phyloP scores from a whole-genome alignment of 2,329 filamentous ascomycete species.

The Phoma sp. region DNA sequence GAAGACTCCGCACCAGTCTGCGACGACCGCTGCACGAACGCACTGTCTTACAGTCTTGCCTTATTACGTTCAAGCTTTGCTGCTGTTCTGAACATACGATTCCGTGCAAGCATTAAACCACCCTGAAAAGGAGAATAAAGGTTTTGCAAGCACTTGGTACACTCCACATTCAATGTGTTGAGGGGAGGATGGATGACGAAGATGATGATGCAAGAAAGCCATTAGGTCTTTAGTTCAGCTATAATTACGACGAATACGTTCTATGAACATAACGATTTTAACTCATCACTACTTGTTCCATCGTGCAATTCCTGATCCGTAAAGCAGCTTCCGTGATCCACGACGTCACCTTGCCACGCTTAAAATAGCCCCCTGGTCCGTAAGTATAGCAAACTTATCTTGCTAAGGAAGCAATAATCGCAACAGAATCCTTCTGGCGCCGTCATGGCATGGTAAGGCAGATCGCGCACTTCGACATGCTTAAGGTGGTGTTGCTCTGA shows the following conservation, averaged over 20 bases:
- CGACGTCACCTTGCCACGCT: constrained; percentile 19
- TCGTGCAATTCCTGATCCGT: constrained; percentile 10
- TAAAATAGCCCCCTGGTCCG: constrained; percentile 3
- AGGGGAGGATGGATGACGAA: constrained; percentile 20
- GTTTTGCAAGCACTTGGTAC: constrained; percentile 14
- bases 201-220: constrained; percentile 13
- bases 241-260: neutral
- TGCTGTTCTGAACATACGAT: constrained; percentile 27
- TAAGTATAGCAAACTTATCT: neutral
- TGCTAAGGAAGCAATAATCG: too few relatives aligned
- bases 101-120: constrained; percentile 14
- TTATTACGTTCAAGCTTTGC: constrained; percentile 35
- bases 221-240: constrained; percentile 5
- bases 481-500: constrained; percentile 14
- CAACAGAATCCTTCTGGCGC: neutral
- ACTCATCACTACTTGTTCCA: constrained; percentile 21
- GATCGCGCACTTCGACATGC: neutral
- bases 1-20: constrained; percentile 29
- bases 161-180: constrained; percentile 35
- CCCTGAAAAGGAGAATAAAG: constrained; percentile 17
- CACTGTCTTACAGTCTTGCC: constrained; percentile 15
- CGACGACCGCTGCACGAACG: constrained; percentile 21
- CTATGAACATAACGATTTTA: constrained; percentile 13
- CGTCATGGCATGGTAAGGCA: neutral
- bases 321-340: constrained; percentile 5